Evolutionary conservation across 2,329 filamentous ascomycete genomes (phyloP), one percentile per base, ranked within the genome.

Genomic region (Zasmidium citrigriseum): DNA sequence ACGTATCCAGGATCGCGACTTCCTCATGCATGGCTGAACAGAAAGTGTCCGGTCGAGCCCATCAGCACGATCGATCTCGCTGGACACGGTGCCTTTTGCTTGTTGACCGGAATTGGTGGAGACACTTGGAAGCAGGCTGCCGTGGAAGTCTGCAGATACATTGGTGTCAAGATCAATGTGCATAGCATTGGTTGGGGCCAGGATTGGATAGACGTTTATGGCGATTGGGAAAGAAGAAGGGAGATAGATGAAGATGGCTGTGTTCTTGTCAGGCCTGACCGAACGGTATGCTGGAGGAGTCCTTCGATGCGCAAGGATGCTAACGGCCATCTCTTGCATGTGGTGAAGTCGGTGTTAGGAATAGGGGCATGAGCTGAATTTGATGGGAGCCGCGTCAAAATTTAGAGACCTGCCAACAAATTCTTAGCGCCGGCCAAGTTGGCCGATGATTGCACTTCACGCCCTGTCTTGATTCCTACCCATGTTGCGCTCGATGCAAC

Each of bases 11-110:
- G 86, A 7, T 76, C 76, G 25, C 76, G 85, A 1, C 71, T 88
- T 21, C 86, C 86, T 4, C 86, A 89, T 69, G 85, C 77, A 0
- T 88, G 86, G 86, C 72, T 88, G 16, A 85, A 70, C 77, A 76
- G 20, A 65, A 74, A 5, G 64, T 76, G 11, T 80, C 83, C 10
- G 67, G 76, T 53, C 0, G 72, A 72, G 2, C 72, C 73, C 14
- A 72, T 83, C 18, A 86, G 83, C 1, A 87, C 84, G 0, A 80
- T 85, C 48, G 86, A 88, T 68, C 71, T 88, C 1, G 83, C 82
- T 0, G 85, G 85, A 0, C 76, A 86, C 48, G 81, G 83, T 0
- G 63, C 52, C 14, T 86, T 85, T 65, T 55, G 58, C 4, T 49
- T 70, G 21, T 52, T 73, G 18, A 72, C 70, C 1, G 84, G 85